Base-by-base conservation (phyloP, 2,329 filamentous ascomycete genomes). In the Fusarium palustre region DNA sequence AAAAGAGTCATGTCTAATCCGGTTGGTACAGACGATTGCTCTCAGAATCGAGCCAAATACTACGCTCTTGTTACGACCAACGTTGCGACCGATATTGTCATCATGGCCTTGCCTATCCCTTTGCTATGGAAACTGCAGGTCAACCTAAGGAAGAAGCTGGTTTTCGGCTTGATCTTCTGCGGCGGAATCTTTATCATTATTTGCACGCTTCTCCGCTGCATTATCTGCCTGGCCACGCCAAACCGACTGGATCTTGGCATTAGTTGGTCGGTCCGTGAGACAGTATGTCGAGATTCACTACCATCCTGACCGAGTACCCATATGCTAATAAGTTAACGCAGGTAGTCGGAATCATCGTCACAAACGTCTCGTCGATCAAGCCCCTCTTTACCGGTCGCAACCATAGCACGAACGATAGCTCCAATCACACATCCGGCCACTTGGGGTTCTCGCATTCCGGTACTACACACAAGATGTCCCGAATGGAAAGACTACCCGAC, bases 241-340 rank as follows among this genome's bases (percentile, higher is more conserved):
- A 10, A 20, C 2, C n/a, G 36, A 20, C n/a, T 39, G 1, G 36
- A 39, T 39, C 36, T 39, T 20, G 36, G 36, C 2, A 11, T 39
- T 8, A 39, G 36, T 12, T 39, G n/a, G 36, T 39, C 36, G n/a
- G 12, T 39, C n/a, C 36, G 36, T 20, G 36, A 39, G n/a, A 39
- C 36, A 7, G 36, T 20, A 39, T 5, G 36, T 13, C 2, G 13
- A 34, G 15, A 34, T 15, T 16, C 15, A 7, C 7, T 12, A n/a
- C 16, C n/a, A 10, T 11, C n/a, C 18, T 18, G 6, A 7, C 20
- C 2, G 5, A 38, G 5, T 3, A 11, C 18, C 0, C 1, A n/a
- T 36, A 0, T n/a, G 5, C 36, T 39, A 39, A 39, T 5, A 12
- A 12, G 36, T 39, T 11, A 20, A 36, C 11, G 28, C 28, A 39